These are phyloP conservation scores for Solanum verrucosum DNA, from an alignment of 257 asterid genomes.

Conservation along the genomic window DNA sequence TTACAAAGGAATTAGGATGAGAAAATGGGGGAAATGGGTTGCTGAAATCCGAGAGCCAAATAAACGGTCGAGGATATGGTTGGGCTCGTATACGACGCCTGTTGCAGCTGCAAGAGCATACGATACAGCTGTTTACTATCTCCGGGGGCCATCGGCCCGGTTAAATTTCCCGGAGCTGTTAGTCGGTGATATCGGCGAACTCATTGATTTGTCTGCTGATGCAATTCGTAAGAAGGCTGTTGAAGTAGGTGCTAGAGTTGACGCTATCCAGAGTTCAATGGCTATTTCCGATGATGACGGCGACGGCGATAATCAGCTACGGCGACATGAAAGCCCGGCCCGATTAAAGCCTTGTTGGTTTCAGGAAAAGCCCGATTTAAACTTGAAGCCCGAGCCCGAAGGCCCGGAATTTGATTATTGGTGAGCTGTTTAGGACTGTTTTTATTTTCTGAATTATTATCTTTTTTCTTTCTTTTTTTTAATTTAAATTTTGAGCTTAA, in stretches of 20 bases:
- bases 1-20: slow-evolving; percentile 86
- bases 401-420: slow-evolving; percentile 24
- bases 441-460: not conserved
- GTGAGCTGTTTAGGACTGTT: slow-evolving; percentile 7
- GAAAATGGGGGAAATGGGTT: slow-evolving; percentile 99
- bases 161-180: slow-evolving; percentile 66
- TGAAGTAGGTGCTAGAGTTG: slow-evolving; percentile 90
- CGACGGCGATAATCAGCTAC: not conserved
- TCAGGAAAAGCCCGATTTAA: slow-evolving; percentile 38
- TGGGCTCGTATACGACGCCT: slow-evolving; percentile 80
- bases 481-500: slow-evolving; percentile 3
- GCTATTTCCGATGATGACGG: not conserved
- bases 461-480: not conserved
- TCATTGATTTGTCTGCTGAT: slow-evolving; percentile 59
- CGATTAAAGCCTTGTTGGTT: slow-evolving; percentile 39
- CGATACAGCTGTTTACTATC: slow-evolving; percentile 81
- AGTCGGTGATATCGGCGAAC: slow-evolving; percentile 11
- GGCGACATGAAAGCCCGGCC: slow-evolving; percentile 2
- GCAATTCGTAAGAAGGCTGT: slow-evolving; percentile 66
- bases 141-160: slow-evolving; percentile 73
- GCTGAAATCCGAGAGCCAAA: slow-evolving; percentile 94
- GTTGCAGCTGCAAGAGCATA: slow-evolving; percentile 88
- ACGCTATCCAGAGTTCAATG: slow-evolving; percentile 39
- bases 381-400: slow-evolving; percentile 33
- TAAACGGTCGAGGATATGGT: slow-evolving; percentile 82